phyloP scores from a whole-genome alignment of 257 asterid species.

The Scutellaria minor region DNA sequence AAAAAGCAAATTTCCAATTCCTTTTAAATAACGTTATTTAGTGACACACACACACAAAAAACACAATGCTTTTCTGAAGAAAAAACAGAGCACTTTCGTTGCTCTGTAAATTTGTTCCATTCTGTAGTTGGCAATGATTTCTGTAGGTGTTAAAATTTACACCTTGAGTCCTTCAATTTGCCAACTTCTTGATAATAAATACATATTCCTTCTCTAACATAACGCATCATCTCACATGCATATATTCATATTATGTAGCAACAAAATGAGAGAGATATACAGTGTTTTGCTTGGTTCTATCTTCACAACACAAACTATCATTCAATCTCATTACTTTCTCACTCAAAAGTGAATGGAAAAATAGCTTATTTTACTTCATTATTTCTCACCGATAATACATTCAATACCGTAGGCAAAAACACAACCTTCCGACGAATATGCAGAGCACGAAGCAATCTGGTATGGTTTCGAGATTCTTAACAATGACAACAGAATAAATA shows the following conservation, averaged over 20 bases:
- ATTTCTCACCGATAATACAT: conserved; percentile 34
- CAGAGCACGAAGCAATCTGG: conserved; percentile 20
- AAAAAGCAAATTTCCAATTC: no score
- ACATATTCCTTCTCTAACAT: conserved; percentile 14
- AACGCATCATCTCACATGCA: conserved; percentile 10
- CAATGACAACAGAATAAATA: conserved; percentile 15
- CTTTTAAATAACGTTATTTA: no score
- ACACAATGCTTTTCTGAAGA: no score
- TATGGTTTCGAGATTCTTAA: conserved; percentile 26
- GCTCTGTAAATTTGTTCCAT: conserved; percentile 2
- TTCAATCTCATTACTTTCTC: background rate
- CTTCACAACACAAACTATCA: background rate
- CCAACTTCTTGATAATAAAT: conserved; percentile 28
- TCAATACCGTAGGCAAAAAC: conserved; percentile 25
- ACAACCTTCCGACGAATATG: conserved; percentile 13
- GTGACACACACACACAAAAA: no score
- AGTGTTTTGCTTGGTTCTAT: conserved; percentile 23
- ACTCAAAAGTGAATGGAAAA: background rate
- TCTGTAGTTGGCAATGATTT: conserved; percentile 27
- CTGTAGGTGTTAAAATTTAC: background rate
- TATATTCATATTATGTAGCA: conserved; percentile 3
- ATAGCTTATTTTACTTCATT: conserved; percentile 28
- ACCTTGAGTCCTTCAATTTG: conserved; percentile 7
- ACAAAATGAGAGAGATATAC: conserved; percentile 17
- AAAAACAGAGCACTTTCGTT: no score